Conservation (phyloP, 176 grass and related monocot genomes). For the Eleusine coracana region DNA sequence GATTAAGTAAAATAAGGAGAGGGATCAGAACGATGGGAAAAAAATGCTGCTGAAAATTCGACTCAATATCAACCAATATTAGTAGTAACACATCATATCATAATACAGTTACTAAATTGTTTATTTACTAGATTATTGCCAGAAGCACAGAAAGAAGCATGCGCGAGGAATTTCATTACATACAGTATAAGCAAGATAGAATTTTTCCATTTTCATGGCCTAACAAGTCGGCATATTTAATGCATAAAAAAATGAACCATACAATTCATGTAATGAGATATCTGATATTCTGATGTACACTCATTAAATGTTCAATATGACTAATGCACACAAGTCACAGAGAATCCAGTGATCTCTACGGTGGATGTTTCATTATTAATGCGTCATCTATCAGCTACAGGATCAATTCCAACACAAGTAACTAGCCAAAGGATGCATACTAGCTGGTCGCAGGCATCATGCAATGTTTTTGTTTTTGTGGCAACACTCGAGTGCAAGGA, state of each 20-base stretch:
- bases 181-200: not conserved
- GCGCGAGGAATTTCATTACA: not conserved
- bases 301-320: conserved; percentile 31
- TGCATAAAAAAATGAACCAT: not conserved
- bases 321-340: conserved; percentile 12
- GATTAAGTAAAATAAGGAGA: not conserved
- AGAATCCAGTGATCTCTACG: not conserved
- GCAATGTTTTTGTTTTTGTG: conserved; percentile 91
- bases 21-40: not conserved
- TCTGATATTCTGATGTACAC: conserved; percentile 40
- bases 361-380: conserved; percentile 20
- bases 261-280: not conserved
- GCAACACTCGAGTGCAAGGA: conserved; percentile 84
- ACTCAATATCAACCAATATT: conserved; percentile 14
- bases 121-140: conserved; percentile 19
- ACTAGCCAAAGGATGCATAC: conserved; percentile 46
- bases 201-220: not conserved
- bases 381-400: not conserved
- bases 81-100: not conserved
- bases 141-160: not conserved
- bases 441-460: conserved; percentile 95
- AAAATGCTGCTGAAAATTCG: not conserved
- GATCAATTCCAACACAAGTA: not conserved
- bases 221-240: not conserved
- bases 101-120: not conserved